Conservation (phyloP, 345 rosid species). For the Cardamine resedifolia region DNA sequence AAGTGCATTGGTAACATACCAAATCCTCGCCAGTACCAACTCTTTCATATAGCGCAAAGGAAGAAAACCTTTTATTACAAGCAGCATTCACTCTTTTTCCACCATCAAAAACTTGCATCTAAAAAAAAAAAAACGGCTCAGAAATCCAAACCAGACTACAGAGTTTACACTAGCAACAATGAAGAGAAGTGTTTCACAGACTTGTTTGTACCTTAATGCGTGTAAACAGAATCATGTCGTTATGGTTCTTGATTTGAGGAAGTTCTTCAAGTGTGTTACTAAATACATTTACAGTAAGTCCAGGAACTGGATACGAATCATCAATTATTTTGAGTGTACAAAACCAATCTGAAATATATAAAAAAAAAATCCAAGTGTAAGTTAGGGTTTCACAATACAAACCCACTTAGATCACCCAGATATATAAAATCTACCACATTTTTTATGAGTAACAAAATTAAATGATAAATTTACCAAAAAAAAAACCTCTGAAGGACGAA, state of each 20-base stretch:
- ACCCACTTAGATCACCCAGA: neutral
- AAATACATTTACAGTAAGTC: constrained; percentile 53
- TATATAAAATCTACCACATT: neutral
- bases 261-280: constrained; percentile 45
- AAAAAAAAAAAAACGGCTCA: neutral
- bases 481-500: neutral
- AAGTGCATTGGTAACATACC: constrained; percentile 58
- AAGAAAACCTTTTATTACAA: constrained; percentile 54
- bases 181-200: neutral
- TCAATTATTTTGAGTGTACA: constrained; percentile 55
- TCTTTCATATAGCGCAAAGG: constrained; percentile 68
- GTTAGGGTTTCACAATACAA: neutral
- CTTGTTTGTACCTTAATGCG: constrained; percentile 55
- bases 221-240: constrained; percentile 61
- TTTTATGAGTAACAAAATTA: neutral
- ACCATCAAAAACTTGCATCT: constrained; percentile 29
- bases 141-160: too few species aligned
- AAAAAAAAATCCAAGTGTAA: neutral
- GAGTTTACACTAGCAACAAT: neutral
- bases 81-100: constrained; percentile 48
- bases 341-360: constrained; percentile 48
- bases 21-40: constrained; percentile 39
- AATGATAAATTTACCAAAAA: neutral
- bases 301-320: constrained; percentile 46
- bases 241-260: constrained; percentile 49